phyloP scores from a whole-genome alignment of 2,329 filamentous ascomycete species.

The Aspergillus flavus region DNA sequence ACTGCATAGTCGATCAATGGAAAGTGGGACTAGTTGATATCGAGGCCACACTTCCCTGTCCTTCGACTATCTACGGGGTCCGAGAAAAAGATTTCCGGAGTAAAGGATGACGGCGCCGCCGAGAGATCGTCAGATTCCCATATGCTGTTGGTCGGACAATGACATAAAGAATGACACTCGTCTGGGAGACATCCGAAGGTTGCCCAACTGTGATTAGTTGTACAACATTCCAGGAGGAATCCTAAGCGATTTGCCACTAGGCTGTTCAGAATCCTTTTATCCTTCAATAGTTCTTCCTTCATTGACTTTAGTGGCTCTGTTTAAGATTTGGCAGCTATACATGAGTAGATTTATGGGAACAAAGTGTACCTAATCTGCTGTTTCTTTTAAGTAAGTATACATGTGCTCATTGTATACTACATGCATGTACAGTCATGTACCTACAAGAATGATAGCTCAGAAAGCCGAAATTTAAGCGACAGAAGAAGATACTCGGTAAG shows the following conservation, averaged over 20 bases:
- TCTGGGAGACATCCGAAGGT: neutral
- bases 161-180: slow-evolving; percentile 1
- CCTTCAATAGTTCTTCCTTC: neutral
- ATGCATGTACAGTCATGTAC: slow-evolving; percentile 2
- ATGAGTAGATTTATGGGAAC: neutral
- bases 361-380: neutral
- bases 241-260: slow-evolving; percentile 4
- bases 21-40: slow-evolving; percentile 6
- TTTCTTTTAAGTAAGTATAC: neutral
- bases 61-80: neutral
- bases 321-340: neutral
- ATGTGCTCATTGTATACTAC: neutral
- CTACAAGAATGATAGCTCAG: slow-evolving; percentile 8
- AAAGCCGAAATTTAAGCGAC: neutral
- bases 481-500: neutral
- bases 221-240: slow-evolving; percentile 4
- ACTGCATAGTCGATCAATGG: slow-evolving; percentile 1
- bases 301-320: neutral
- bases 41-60: neutral
- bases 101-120: neutral
- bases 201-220: slow-evolving; percentile 5
- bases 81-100: neutral
- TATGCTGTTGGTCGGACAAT: neutral
- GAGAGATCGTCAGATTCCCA: slow-evolving; percentile 1
- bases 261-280: neutral